Conservation (phyloP, 2,329 filamentous ascomycete genomes). For the Epichloe festucae region DNA sequence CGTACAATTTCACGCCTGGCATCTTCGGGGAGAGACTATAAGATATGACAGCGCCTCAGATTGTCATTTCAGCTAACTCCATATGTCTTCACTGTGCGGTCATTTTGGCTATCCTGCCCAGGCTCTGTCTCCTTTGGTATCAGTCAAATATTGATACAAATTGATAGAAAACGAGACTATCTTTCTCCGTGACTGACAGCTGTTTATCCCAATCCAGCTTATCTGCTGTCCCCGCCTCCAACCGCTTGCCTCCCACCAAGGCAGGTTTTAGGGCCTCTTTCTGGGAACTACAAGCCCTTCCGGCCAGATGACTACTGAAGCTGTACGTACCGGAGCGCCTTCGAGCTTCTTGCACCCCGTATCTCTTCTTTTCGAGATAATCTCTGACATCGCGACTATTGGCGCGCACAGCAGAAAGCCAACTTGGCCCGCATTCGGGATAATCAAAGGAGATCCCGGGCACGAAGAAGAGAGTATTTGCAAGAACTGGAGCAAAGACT, state of each 20-base stretch:
- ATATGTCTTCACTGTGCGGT: neutral
- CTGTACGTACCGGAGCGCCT: constrained; percentile 7
- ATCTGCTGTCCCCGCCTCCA: neutral
- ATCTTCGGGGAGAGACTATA: neutral
- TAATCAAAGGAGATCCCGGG: constrained; percentile 65
- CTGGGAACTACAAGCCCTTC: neutral
- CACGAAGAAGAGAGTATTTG: constrained; percentile 60
- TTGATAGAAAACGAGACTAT: neutral
- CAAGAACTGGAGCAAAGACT: constrained; percentile 52
- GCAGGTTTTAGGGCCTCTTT: neutral
- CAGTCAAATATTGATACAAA: neutral
- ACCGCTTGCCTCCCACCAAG: neutral
- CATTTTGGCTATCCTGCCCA: neutral
- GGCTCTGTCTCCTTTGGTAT: neutral
- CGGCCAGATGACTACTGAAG: constrained; percentile 12
- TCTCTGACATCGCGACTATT: neutral
- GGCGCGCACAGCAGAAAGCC: constrained; percentile 20
- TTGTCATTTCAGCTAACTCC: neutral
- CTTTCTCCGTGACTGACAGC: neutral
- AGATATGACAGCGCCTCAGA: neutral
- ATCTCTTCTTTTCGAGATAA: neutral
- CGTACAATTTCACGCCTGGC: neutral
- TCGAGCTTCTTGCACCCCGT: neutral
- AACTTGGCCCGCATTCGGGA: constrained; percentile 51
- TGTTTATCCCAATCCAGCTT: neutral